These are phyloP conservation scores for Torulaspora franciscae DNA, from an alignment of 805 yeast species.

Conservation along the genomic window DNA sequence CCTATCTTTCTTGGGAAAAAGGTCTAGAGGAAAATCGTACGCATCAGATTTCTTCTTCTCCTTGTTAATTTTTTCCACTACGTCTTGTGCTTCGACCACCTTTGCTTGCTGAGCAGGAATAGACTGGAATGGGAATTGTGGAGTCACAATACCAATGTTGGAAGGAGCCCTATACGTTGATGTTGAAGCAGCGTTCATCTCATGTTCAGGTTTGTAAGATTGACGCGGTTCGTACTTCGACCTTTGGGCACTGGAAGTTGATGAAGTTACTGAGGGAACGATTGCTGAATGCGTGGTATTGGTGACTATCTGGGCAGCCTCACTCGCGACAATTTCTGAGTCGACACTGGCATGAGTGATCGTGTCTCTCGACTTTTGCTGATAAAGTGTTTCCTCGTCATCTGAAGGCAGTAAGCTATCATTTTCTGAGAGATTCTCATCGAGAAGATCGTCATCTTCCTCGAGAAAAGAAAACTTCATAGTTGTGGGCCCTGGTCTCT, in stretches of 20 bases:
- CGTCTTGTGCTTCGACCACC: constrained; percentile 16
- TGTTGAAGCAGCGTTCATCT: not conserved
- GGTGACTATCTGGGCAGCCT: not conserved
- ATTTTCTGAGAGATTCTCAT: constrained; percentile 32
- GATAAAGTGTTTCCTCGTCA: constrained; percentile 17
- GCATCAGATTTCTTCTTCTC: constrained; percentile 66
- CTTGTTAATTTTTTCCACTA: constrained; percentile 37
- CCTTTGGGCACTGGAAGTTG: not conserved
- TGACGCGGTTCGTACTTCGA: constrained; percentile 2
- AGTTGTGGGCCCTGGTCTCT: constrained; percentile 2
- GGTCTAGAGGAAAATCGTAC: constrained; percentile 63
- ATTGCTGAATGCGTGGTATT: not conserved
- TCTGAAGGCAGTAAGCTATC: constrained; percentile 33
- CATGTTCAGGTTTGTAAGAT: not conserved
- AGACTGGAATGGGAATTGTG: constrained; percentile 14
- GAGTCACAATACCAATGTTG: constrained; percentile 16
- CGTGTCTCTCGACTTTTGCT: no score
- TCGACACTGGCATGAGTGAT: no score
- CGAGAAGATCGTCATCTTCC: constrained; percentile 44
- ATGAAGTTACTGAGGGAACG: not conserved
- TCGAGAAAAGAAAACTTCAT: constrained; percentile 43
- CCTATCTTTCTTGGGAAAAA: constrained; percentile 41
- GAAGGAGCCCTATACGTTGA: not conserved
- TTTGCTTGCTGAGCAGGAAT: constrained; percentile 1
- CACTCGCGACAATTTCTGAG: not conserved